phyloP scores from a whole-genome alignment of 345 rosid species.

The Camelina neglecta region DNA sequence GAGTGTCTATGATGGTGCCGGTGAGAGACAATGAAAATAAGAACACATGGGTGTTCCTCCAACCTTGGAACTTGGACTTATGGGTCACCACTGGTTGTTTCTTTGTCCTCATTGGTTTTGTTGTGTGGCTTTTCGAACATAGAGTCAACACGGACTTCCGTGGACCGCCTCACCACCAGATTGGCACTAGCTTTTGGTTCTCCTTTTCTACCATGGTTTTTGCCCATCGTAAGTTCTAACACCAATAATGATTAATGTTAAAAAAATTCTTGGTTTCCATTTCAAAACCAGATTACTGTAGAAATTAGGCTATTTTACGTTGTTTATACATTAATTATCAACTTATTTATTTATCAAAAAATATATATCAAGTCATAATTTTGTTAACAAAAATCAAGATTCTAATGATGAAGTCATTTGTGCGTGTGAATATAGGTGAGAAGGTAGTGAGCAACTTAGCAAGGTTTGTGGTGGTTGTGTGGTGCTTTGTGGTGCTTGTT shows the following conservation, averaged over 20 bases:
- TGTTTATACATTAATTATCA: neutral
- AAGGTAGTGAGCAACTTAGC: conserved; percentile 47
- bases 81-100: conserved; percentile 65
- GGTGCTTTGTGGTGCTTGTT: conserved; percentile 47
- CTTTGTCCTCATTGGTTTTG: conserved; percentile 61
- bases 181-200: conserved; percentile 46
- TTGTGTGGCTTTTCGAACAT: conserved; percentile 77
- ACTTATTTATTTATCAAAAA: neutral
- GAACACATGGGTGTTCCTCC: conserved; percentile 69
- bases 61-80: conserved; percentile 66
- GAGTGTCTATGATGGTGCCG: conserved; percentile 73
- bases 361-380: too few relatives aligned
- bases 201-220: conserved; percentile 47
- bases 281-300: neutral
- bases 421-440: conserved; percentile 37
- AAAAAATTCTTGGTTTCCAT: neutral
- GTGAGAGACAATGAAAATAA: conserved; percentile 45
- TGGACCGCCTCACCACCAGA: conserved; percentile 47
- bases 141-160: conserved; percentile 67
- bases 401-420: conserved; percentile 23
- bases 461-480: conserved; percentile 47
- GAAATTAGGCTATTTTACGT: neutral
- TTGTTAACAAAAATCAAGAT: neutral
- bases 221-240: conserved; percentile 39
- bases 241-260: neutral